Conservation (phyloP, 1,284 basidiomycete species). For the Ganoderma lingzhi region DNA sequence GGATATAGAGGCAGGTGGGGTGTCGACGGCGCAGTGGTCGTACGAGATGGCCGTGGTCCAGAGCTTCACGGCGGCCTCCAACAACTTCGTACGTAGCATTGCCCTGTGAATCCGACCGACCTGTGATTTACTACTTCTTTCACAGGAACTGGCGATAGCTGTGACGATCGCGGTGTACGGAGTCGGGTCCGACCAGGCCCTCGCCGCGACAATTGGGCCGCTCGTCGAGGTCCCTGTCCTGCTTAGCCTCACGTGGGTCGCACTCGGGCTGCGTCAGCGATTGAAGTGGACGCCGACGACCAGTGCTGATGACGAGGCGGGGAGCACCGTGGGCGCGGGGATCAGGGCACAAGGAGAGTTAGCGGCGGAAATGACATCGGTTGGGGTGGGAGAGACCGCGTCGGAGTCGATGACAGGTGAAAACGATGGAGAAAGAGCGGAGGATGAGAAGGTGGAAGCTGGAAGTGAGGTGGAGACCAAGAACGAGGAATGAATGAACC, state of each 20-base stretch:
- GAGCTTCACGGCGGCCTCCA: constrained; percentile 65
- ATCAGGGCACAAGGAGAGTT: not conserved
- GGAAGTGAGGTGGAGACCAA: not conserved
- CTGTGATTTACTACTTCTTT: not conserved
- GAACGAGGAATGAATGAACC: not conserved
- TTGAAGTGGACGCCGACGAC: constrained; percentile 51
- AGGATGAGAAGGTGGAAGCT: not conserved
- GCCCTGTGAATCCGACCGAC: not conserved
- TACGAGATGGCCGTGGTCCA: constrained; percentile 80
- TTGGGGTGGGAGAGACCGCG: not conserved
- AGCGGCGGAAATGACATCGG: not conserved
- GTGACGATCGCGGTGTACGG: constrained; percentile 85
- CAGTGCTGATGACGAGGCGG: not conserved
- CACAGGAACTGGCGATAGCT: constrained; percentile 83
- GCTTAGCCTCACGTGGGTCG: constrained; percentile 75
- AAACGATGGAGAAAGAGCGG: not conserved
- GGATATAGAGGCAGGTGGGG: constrained; percentile 9
- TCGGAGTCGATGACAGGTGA: not conserved
- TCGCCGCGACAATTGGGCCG: constrained; percentile 83
- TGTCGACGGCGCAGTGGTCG: constrained; percentile 46
- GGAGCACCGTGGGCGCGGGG: not conserved
- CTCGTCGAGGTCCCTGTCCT: constrained; percentile 85
- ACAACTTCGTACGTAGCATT: constrained; percentile 56
- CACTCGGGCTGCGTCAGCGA: constrained; percentile 59
- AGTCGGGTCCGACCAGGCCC: constrained; percentile 74